Base-by-base conservation (phyloP, 2,329 filamentous ascomycete species). In the Neurospora sp. region DNA sequence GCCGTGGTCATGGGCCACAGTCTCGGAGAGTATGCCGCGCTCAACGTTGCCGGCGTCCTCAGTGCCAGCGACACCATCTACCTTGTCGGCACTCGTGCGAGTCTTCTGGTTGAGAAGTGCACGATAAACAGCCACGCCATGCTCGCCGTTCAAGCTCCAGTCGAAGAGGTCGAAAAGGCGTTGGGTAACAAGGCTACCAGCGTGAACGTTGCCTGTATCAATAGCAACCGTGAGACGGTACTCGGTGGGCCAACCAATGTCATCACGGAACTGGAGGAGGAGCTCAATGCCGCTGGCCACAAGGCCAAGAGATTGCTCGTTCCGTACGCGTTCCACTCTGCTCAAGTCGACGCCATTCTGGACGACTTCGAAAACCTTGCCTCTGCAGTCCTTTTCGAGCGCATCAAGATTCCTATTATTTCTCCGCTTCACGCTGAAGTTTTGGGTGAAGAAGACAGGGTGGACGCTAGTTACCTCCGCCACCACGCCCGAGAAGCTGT, bases 171-270 rank as follows among this genome's bases (percentile, higher is more conserved):
- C 70, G 83, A 80, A 65, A 83, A 85, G 33, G 84, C 84, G 68
- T 83, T 88, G 17, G 80, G 80, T 73, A 83, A 77, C n/a, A 76
- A 75, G 43, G 76, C 77, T 1, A 69, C 73, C 74, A 80, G 78
- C 5, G 77, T 84, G 68, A 85, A 86, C 46, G 75, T 87, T 39
- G 90, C 92, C 17, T 96, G 92, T 81, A 86, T 93, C 77, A 96
- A 96, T 74, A 88, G 90, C 0, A 88, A 89, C 0, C 83, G 87
- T 67, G 91, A 93, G 77, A 93, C 89, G 10, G 92, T 96, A 1
- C 82, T 96, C n/a, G 82, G 81, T 28, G 85, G 84, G 10, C 75
- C 77, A 10, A 79, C 81, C 0, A 75, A 75, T 1, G 78, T 83
- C 68, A 80, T 87, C 46, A 75, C 79, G 3, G 77, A 81, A 4